A percentile compares a stretch with the other conserved stretches of the same genome.
phyloP scores from a whole-genome alignment of 139 green algal genomes.

The Chlorella sp. region DNA sequence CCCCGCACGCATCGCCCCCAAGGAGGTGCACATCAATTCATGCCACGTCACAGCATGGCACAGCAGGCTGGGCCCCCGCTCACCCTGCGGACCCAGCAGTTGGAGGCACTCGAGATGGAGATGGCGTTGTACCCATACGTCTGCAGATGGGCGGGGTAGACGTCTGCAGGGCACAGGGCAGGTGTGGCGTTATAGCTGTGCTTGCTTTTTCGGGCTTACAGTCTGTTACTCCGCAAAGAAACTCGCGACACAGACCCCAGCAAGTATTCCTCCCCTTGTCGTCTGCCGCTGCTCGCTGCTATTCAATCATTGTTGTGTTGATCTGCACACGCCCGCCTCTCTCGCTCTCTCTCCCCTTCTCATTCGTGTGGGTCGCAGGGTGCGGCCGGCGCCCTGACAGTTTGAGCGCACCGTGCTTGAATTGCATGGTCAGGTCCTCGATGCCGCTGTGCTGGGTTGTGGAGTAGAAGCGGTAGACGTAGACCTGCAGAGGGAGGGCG shows the following conservation, averaged over 20 bases:
- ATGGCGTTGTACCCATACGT: slow-evolving; percentile 16
- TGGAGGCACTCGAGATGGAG: not conserved
- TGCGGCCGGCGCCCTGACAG: not conserved
- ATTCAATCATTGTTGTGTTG: not conserved
- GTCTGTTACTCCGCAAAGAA: too few relatives aligned
- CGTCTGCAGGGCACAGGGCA: not conserved
- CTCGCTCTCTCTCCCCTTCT: too few relatives aligned
- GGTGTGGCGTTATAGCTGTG: too few relatives aligned
- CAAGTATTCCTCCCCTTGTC: too few relatives aligned
- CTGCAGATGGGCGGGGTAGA: not conserved
- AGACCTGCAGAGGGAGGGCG: not conserved
- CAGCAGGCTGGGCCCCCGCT: not conserved
- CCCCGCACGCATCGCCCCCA: too few relatives aligned
- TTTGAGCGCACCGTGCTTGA: not conserved
- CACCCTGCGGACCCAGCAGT: slow-evolving; percentile 19
- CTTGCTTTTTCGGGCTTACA: too few relatives aligned
- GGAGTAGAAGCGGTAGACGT: not conserved
- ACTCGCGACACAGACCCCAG: too few relatives aligned
- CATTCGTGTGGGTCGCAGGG: too few relatives aligned
- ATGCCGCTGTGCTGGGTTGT: slow-evolving; percentile 17
- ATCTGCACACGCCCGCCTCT: too few relatives aligned
- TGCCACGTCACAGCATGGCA: not conserved
- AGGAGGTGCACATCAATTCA: not conserved
- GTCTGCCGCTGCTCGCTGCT: not conserved
- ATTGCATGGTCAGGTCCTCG: slow-evolving; percentile 2